phyloP scores from a whole-genome alignment of 2,329 filamentous ascomycete species.

The Sclerotinia minor region DNA sequence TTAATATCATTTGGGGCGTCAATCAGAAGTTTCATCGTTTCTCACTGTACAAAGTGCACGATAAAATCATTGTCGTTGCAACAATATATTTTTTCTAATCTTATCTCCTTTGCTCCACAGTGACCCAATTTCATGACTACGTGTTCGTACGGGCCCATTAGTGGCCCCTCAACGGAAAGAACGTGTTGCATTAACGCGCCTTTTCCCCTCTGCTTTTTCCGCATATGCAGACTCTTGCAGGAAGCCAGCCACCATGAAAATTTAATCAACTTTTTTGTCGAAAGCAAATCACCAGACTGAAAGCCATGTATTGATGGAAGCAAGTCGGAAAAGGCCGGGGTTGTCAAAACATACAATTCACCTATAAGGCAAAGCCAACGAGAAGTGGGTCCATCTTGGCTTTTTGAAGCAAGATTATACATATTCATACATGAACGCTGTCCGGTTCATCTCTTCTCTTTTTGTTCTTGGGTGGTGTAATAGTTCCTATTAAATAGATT shows the following conservation, averaged over 20 bases:
- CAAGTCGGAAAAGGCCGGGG: neutral
- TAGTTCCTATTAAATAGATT: neutral
- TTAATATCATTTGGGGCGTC: neutral
- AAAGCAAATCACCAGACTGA: neutral
- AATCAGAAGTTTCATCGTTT: too few relatives aligned
- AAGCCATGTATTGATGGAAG: neutral
- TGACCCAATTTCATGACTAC: neutral
- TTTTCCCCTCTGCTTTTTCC: conserved; percentile 1
- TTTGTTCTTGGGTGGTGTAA: neutral
- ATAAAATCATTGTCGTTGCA: too few relatives aligned
- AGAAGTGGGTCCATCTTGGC: neutral
- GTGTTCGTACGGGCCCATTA: neutral
- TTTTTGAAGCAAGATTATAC: neutral
- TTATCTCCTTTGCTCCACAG: too few relatives aligned
- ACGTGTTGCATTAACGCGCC: neutral
- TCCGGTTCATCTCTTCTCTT: neutral
- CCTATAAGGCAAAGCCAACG: neutral
- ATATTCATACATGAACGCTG: neutral
- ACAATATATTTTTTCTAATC: too few relatives aligned
- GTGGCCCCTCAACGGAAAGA: neutral
- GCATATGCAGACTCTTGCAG: conserved; percentile 6
- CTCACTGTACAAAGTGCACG: too few relatives aligned
- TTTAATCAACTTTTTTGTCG: neutral
- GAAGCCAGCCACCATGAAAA: neutral
- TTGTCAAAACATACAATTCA: neutral